A percentile compares a stretch with the other conserved stretches of the same genome.
Conservation (phyloP, 768 basidiomycete genomes). For the Flagelloscypha sp. region DNA sequence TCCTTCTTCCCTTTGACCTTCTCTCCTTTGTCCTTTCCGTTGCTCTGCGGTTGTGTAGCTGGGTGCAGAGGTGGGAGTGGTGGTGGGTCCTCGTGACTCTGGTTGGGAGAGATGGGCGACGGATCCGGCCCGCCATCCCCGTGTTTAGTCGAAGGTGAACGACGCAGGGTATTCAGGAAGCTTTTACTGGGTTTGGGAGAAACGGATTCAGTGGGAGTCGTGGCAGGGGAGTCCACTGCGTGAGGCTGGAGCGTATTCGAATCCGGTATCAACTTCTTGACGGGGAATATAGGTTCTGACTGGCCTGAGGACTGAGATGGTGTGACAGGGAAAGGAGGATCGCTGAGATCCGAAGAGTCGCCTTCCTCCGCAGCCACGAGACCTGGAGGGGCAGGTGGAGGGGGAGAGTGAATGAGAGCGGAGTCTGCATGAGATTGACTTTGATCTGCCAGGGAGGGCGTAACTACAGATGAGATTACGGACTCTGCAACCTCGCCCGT, state of each 20-base stretch:
- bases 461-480: no score
- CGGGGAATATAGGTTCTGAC: conserved; percentile 7
- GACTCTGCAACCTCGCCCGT: no score
- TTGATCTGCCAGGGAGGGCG: conserved; percentile 13
- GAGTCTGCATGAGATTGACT: conserved; percentile 1
- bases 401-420: conserved; percentile 4
- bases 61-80: conserved; percentile 16
- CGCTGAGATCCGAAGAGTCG: conserved; percentile 15
- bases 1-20: conserved; percentile 23
- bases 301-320: conserved; percentile 11
- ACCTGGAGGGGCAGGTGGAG: conserved; percentile 14
- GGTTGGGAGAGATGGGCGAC: conserved; percentile 4
- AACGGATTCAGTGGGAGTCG: background rate
- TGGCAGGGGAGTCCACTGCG: conserved; percentile 4
- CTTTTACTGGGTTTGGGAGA: conserved; percentile 2
- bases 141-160: conserved; percentile 3
- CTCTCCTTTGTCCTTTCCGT: conserved; percentile 15
- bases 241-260: conserved; percentile 1
- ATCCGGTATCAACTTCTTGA: conserved; percentile 5
- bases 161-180: conserved; percentile 1
- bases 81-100: background rate
- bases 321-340: conserved; percentile 12
- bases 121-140: conserved; percentile 7
- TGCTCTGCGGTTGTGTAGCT: conserved; percentile 8
- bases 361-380: conserved; percentile 10